Evolutionary conservation across 257 asterid species (phyloP).

Genomic region (Rhazya stricta): DNA sequence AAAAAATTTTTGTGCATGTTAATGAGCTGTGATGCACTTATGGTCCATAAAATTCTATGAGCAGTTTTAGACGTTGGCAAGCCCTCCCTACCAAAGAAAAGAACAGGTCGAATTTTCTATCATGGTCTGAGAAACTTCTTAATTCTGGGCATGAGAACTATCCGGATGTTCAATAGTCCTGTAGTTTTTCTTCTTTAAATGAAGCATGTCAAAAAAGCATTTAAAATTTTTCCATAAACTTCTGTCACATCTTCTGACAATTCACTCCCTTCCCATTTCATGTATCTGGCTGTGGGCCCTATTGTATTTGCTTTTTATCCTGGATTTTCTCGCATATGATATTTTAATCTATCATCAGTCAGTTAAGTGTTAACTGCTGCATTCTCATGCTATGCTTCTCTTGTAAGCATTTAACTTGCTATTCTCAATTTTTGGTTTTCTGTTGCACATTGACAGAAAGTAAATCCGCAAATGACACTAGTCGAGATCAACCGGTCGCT

Average conservation of each 20-base stretch:
- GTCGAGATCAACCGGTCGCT: conserved; percentile 66
- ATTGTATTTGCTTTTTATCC: neutral
- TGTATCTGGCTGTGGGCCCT: no score
- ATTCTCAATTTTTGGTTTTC: conserved; percentile 24
- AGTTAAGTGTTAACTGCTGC: neutral
- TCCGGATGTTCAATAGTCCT: neutral
- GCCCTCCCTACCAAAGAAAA: neutral
- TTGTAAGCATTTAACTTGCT: neutral
- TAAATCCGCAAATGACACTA: conserved; percentile 55
- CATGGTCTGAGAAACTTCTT: neutral
- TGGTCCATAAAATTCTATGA: neutral
- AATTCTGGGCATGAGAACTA: neutral
- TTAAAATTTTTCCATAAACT: neutral
- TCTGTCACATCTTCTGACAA: neutral
- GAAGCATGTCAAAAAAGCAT: neutral
- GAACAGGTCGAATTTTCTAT: neutral
- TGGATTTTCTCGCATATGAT: neutral
- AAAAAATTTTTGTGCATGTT: neutral
- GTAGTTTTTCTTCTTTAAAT: neutral
- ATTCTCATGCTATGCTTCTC: neutral
- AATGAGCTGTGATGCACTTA: neutral
- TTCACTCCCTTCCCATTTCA: neutral
- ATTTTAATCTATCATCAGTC: neutral
- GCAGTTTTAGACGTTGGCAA: neutral
- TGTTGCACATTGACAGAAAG: conserved; percentile 43